These are phyloP conservation scores for Coemansia biformis DNA, from an alignment of 192 early-diverging fungal species.

Conservation along the genomic window DNA sequence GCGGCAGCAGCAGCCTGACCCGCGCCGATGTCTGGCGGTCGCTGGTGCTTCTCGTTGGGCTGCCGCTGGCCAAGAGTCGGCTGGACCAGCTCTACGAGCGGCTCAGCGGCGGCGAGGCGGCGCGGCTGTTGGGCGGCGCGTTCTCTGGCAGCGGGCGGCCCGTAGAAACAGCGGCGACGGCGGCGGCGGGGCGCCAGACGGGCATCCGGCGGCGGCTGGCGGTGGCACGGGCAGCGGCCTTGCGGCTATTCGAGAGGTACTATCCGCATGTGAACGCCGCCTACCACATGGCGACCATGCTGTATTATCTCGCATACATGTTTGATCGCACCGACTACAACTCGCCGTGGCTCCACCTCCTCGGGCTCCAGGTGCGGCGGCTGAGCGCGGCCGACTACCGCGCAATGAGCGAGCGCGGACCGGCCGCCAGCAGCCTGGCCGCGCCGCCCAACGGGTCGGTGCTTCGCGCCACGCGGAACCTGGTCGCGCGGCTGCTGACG, in stretches of 20 bases:
- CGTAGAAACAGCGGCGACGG: not conserved
- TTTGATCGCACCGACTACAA: slow-evolving; percentile 79
- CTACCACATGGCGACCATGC: slow-evolving; percentile 60
- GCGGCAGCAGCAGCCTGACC: slow-evolving; percentile 42
- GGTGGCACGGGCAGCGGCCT: slow-evolving; percentile 6
- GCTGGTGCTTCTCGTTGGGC: slow-evolving; percentile 58
- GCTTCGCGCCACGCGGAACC: slow-evolving; percentile 32
- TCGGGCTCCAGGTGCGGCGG: slow-evolving; percentile 72
- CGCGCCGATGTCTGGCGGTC: slow-evolving; percentile 57
- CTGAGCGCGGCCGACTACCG: slow-evolving; percentile 75
- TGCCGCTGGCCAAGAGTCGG: slow-evolving; percentile 73
- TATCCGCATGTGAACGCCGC: slow-evolving; percentile 71
- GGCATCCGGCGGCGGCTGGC: slow-evolving; percentile 6
- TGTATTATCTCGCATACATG: slow-evolving; percentile 77
- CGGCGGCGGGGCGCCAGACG: not conserved
- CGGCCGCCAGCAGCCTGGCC: slow-evolving; percentile 34
- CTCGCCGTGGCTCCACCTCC: slow-evolving; percentile 76
- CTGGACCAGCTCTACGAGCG: slow-evolving; percentile 69
- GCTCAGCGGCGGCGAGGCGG: slow-evolving; percentile 52
- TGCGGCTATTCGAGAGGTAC: slow-evolving; percentile 49
- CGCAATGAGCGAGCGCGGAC: slow-evolving; percentile 40
- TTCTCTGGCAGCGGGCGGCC: slow-evolving; percentile 11
- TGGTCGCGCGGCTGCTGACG: slow-evolving; percentile 48
- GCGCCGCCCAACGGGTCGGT: slow-evolving; percentile 40
- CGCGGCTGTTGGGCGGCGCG: slow-evolving; percentile 59